Evolutionary conservation across 1,284 basidiomycete genomes (phyloP).

Genomic region (Clitocybe nebularis): DNA sequence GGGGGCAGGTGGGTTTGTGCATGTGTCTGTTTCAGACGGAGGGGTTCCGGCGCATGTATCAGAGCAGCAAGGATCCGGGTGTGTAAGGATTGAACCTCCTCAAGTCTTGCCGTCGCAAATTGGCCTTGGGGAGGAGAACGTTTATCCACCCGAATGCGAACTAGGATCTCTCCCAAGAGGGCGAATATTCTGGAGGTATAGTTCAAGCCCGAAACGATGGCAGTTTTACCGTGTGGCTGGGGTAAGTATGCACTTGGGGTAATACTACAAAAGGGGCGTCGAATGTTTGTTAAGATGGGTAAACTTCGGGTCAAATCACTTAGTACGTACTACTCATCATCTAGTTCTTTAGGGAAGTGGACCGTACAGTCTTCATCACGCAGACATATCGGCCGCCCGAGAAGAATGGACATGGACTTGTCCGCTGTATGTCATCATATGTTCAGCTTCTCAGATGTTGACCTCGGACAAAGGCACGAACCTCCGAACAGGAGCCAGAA

Average conservation of each 20-base stretch:
- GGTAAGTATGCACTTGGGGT: slow-evolving; percentile 75
- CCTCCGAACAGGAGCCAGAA: slow-evolving; percentile 87
- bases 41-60: slow-evolving; percentile 64
- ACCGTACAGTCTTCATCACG: slow-evolving; percentile 85
- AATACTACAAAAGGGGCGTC: slow-evolving; percentile 56
- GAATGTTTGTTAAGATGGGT: slow-evolving; percentile 27
- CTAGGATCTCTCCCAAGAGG: slow-evolving; percentile 76
- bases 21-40: slow-evolving; percentile 60
- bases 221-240: slow-evolving; percentile 79
- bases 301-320: slow-evolving; percentile 30
- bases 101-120: slow-evolving; percentile 74
- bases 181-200: slow-evolving; percentile 84
- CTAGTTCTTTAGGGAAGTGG: slow-evolving; percentile 79
- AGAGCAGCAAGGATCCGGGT: slow-evolving; percentile 67
- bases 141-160: slow-evolving; percentile 80
- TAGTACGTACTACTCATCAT: slow-evolving; percentile 76
- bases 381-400: slow-evolving; percentile 76
- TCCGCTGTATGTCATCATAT: slow-evolving; percentile 49
- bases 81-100: slow-evolving; percentile 76
- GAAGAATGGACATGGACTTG: slow-evolving; percentile 82
- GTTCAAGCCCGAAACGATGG: slow-evolving; percentile 80
- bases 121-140: slow-evolving; percentile 78
- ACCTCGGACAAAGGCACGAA: slow-evolving; percentile 21
- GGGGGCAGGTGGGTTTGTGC: slow-evolving; percentile 45
- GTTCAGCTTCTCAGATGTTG: slow-evolving; percentile 2